phyloP scores from a whole-genome alignment of 164 flowering plant genomes.

The Piper longum region DNA sequence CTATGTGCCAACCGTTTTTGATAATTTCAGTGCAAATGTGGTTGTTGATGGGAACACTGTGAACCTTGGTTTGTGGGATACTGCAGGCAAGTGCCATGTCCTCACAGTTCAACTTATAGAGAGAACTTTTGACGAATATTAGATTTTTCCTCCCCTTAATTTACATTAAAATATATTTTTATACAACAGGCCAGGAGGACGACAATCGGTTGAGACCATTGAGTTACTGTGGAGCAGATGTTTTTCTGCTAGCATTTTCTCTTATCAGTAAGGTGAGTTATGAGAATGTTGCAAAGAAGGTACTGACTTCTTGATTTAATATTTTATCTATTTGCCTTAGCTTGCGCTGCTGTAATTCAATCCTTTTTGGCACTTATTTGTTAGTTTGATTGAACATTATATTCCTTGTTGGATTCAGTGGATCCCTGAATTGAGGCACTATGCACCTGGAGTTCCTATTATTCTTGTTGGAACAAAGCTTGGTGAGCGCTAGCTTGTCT shows the following conservation, averaged over 20 bases:
- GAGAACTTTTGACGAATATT: no score
- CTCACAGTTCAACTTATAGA: neutral
- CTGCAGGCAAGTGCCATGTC: constrained; percentile 46
- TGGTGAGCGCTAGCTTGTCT: constrained; percentile 29
- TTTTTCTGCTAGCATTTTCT: constrained; percentile 84
- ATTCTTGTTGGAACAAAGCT: constrained; percentile 97
- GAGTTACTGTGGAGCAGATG: constrained; percentile 97
- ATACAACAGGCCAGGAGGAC: constrained; percentile 76
- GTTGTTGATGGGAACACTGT: constrained; percentile 90
- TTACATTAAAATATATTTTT: neutral
- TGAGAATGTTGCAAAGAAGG: constrained; percentile 98
- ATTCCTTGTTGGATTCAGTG: constrained; percentile 37
- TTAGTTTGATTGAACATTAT: no score
- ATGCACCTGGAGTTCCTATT: constrained; percentile 96
- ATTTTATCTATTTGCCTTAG: neutral
- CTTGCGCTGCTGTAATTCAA: neutral
- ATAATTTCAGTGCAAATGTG: constrained; percentile 94
- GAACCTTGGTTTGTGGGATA: constrained; percentile 90
- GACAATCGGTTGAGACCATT: constrained; percentile 86
- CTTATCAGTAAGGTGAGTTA: constrained; percentile 98
- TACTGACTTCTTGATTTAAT: constrained; percentile 3
- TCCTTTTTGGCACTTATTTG: constrained; percentile 8
- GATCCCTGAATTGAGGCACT: constrained; percentile 96
- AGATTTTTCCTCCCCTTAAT: neutral
- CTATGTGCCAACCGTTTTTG: constrained; percentile 92